Conservation (phyloP, 352 stramenopile species). For the Achlya hypogyna region DNA sequence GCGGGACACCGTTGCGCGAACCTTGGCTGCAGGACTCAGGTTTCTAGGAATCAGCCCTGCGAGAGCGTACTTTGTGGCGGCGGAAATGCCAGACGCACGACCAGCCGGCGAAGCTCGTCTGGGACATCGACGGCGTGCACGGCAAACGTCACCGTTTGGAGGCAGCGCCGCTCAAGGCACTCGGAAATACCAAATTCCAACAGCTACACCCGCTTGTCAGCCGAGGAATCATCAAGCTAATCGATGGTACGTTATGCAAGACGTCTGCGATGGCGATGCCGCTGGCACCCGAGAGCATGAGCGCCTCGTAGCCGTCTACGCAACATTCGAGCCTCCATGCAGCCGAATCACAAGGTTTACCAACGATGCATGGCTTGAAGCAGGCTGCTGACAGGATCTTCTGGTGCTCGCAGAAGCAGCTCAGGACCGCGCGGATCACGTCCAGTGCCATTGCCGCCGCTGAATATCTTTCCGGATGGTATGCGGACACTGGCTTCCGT, state of each 20-base stretch:
- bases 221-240: background rate
- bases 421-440: conserved; percentile 6
- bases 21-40: background rate
- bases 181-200: conserved; percentile 16
- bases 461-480: background rate
- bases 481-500: too few species aligned
- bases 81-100: background rate
- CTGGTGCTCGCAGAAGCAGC: background rate
- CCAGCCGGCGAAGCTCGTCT: background rate
- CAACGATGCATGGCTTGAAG: background rate
- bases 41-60: background rate
- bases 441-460: background rate
- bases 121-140: background rate
- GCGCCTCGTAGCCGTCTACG: too few species aligned
- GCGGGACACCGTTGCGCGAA: background rate
- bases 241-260: conserved; percentile 8
- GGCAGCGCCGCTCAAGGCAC: conserved; percentile 4
- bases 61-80: background rate
- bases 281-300: too few species aligned
- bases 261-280: too few species aligned
- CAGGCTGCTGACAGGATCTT: background rate
- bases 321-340: too few species aligned
- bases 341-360: too few species aligned
- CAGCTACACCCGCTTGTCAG: background rate
- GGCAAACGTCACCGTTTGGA: background rate